Base-by-base conservation (phyloP, 2,329 filamentous ascomycete species). In the Beauveria varroae region DNA sequence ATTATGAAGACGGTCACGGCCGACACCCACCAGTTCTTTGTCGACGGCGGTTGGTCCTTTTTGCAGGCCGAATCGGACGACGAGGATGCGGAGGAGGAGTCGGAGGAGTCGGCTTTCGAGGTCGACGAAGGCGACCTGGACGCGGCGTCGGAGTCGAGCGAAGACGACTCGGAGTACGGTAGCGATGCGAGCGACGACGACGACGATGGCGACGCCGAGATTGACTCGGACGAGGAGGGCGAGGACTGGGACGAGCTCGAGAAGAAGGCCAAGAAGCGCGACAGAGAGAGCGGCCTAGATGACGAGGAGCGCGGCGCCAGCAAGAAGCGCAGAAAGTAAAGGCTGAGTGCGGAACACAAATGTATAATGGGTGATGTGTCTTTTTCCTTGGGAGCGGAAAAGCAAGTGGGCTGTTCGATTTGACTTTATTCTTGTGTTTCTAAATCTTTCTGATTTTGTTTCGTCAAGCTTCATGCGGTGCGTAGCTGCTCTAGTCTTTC, bases 1-100 rank as follows among this genome's bases (percentile, higher is more conserved):
- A 99, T 99, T 72, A 99, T 99, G 92, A 99, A 99, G 82, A 99
- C 95, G 0, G 93, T 99, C 28, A 93, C 90, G 22, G 87, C 89
- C 41, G 93, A 99, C 72, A 91, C 95, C 2, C 93, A 99, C 72
- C 86, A 89, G 68, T 99, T 99, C 85, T 99, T 97, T 75, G 85
- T 83, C 4, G 93, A 98, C 65, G 95, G 96, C 37, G 95, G 95
- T 51, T 99, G 95, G 95, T 89, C 86, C 1, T 98, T 99, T 83
- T 74, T 99, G 63, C 87, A 88, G 59, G 88, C 88, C 41, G 93
- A 97, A 63, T 92, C 89, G 0, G 95, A 98, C 70, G 90, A 89
- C 16, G 92, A 96, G 65, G 90, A 84, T 1, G 34, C 34, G 34
- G 87, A 86, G 1, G 87, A 89, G 12, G 88, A 91, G 64, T 90